Conservation (phyloP, 257 asterid species). For the Solanum medicagineum region DNA sequence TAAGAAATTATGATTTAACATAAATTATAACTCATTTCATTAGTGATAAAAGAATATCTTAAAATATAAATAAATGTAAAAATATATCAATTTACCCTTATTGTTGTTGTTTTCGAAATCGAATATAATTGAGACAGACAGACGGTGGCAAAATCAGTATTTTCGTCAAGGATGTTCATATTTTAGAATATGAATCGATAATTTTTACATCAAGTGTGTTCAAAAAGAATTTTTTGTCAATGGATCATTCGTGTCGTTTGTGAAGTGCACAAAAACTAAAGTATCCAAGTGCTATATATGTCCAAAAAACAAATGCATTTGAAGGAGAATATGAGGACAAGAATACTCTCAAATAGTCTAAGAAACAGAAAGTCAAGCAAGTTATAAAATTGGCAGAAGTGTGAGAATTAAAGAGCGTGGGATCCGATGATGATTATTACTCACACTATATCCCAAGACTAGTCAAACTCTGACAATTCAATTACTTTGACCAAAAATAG, state of each 20-base stretch:
- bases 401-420: not conserved
- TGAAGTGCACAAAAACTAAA: not conserved
- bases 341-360: not conserved
- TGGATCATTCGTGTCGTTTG: not conserved
- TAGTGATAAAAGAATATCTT: no score
- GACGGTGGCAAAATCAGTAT: no score
- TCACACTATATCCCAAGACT: not conserved
- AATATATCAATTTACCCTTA: no score
- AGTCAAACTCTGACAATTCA: not conserved
- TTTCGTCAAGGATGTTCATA: no score
- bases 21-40: no score
- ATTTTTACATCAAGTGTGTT: no score
- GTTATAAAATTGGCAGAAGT: not conserved
- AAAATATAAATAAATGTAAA: no score
- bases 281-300: not conserved
- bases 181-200: no score
- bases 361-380: conserved; percentile 4
- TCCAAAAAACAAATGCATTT: not conserved
- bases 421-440: not conserved
- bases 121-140: no score
- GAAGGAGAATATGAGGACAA: not conserved
- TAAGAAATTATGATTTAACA: no score
- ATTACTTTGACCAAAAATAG: not conserved
- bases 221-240: no score
- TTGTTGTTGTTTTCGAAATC: no score